These are phyloP conservation scores for Solanum piurae DNA, from an alignment of 257 asterid species.

Conservation along the genomic window DNA sequence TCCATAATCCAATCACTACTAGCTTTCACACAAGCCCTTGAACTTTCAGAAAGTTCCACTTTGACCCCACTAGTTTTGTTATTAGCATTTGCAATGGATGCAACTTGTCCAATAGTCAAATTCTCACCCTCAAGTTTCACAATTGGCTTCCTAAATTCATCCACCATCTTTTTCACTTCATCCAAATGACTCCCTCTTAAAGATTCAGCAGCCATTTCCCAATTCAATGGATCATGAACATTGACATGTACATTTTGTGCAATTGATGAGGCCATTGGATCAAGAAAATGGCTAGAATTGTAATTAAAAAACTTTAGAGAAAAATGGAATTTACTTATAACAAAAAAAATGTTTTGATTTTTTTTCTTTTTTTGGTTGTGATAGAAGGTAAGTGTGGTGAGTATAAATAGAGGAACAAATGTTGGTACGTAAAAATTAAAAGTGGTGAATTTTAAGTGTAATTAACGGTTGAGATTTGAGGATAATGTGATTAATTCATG, in stretches of 20 bases:
- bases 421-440: slow-evolving; percentile 48
- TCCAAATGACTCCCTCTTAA: slow-evolving; percentile 76
- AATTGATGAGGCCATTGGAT: background rate
- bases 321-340: background rate
- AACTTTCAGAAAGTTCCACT: slow-evolving; percentile 73
- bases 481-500: slow-evolving; percentile 17
- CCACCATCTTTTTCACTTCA: slow-evolving; percentile 80
- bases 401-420: slow-evolving; percentile 32
- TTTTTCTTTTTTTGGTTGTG: background rate
- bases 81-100: slow-evolving; percentile 27
- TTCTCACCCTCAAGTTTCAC: slow-evolving; percentile 75
- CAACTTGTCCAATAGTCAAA: slow-evolving; percentile 67
- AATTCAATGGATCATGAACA: slow-evolving; percentile 55
- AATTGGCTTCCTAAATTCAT: slow-evolving; percentile 59
- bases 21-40: slow-evolving; percentile 77
- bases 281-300: background rate
- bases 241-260: slow-evolving; percentile 15
- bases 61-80: slow-evolving; percentile 30
- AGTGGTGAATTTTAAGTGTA: slow-evolving; percentile 8
- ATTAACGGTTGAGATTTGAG: slow-evolving; percentile 18
- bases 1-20: slow-evolving; percentile 97
- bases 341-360: background rate
- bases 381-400: slow-evolving; percentile 11
- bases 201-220: slow-evolving; percentile 74
- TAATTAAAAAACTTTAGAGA: background rate